These are phyloP conservation scores for Fusarium hainanense DNA, from an alignment of 2,329 filamentous ascomycete genomes.

Conservation along the genomic window DNA sequence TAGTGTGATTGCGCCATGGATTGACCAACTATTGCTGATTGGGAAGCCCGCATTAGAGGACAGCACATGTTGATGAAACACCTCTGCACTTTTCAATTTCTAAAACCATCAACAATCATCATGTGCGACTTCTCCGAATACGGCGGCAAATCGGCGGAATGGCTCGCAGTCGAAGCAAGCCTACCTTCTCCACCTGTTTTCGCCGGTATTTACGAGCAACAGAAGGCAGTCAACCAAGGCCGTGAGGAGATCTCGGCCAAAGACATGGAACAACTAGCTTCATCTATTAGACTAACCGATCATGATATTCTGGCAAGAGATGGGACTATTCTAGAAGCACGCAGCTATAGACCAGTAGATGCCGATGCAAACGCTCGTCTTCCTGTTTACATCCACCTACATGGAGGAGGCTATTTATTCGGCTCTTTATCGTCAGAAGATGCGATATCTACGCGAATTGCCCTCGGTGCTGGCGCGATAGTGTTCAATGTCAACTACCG, in stretches of 20 bases:
- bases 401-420: constrained; percentile 67
- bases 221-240: constrained; percentile 11
- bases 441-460: constrained; percentile 60
- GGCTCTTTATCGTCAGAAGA: constrained; percentile 66
- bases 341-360: constrained; percentile 23
- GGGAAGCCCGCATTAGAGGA: background rate
- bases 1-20: background rate
- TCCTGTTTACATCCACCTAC: constrained; percentile 63
- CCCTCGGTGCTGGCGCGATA: constrained; percentile 53
- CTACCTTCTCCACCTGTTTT: constrained; percentile 8
- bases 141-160: constrained; percentile 56
- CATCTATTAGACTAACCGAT: constrained; percentile 50
- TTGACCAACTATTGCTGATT: background rate
- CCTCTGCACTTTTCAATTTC: background rate
- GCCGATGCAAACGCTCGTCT: constrained; percentile 49
- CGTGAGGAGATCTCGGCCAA: constrained; percentile 22
- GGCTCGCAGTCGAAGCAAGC: constrained; percentile 52
- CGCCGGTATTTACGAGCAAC: constrained; percentile 17
- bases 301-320: constrained; percentile 37
- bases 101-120: background rate
- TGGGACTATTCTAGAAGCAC: constrained; percentile 15
- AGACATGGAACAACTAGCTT: constrained; percentile 15
- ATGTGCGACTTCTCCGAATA: constrained; percentile 51
- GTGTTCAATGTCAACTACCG: constrained; percentile 70
- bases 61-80: background rate